Evolutionary conservation across 1,284 basidiomycete genomes (phyloP).

Genomic region (Boletus mariae): DNA sequence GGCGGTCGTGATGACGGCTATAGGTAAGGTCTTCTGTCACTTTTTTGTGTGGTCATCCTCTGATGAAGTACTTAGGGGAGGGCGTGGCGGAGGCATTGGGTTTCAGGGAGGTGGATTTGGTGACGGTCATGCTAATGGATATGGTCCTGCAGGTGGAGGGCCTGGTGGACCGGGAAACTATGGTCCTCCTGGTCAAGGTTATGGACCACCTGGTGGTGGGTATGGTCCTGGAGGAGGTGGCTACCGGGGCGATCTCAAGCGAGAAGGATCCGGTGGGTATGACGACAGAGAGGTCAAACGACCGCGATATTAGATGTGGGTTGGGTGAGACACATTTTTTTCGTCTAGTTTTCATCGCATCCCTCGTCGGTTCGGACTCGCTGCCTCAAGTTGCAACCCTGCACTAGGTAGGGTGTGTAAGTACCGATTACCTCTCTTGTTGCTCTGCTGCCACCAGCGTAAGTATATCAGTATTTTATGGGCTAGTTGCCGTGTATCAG

Average conservation of each 20-base stretch:
- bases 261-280: conserved; percentile 64
- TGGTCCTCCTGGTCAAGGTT: conserved; percentile 39
- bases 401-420: conserved; percentile 36
- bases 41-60: conserved; percentile 21
- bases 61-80: conserved; percentile 42
- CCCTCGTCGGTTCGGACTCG: conserved; percentile 21
- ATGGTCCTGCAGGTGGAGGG: conserved; percentile 43
- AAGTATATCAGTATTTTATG: conserved; percentile 38
- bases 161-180: conserved; percentile 49
- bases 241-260: conserved; percentile 64
- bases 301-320: conserved; percentile 64
- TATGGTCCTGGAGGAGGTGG: conserved; percentile 45
- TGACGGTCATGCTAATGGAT: conserved; percentile 54
- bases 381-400: conserved; percentile 30
- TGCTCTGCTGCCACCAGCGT: conserved; percentile 27
- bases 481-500: conserved; percentile 8
- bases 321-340: conserved; percentile 34
- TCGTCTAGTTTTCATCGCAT: conserved; percentile 18
- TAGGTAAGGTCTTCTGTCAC: conserved; percentile 41
- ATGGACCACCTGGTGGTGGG: conserved; percentile 33
- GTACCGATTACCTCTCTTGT: conserved; percentile 29
- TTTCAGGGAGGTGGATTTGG: conserved; percentile 62
- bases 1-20: conserved; percentile 48
- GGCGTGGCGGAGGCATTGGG: conserved; percentile 70
- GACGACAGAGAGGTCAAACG: conserved; percentile 81